Evolutionary conservation across 768 basidiomycete genomes (phyloP), one percentile per base, ranked within the genome.

Genomic region (Podaxis carcinomalis): DNA sequence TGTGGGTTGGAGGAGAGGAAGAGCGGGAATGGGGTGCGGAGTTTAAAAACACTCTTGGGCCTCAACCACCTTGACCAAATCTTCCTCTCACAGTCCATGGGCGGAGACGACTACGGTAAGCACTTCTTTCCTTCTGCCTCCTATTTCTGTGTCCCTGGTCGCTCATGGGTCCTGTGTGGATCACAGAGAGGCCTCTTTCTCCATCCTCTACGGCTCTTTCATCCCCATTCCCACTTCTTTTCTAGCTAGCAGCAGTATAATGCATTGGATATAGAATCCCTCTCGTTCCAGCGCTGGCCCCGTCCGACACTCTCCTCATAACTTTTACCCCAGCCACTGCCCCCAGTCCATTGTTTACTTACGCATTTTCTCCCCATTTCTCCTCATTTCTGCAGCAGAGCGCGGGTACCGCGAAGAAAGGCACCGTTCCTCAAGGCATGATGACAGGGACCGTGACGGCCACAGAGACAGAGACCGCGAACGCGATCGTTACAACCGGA

Each of bases 341-440:
- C 40, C 32, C 47, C 55, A 57, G 32, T 53, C 39, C 32, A 64
- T 40, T 75, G 68, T 68, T 81, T 79, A 80, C 83, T 87, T 75
- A 86, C 82, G 72, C 69, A 74, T 69, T 68, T 66, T 71, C 75
- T 76, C 79, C 78, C 74, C 74, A 74, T 73, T 72, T 73, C 65
- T 67, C 67, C 65, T 69, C 72, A 42, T 59, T 68, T 67, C 76
- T 74, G 72, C 75, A 75, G 68, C 74, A 80, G 81, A 81, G 69
- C 84, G 83, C 73, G 68, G 77, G 75, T 83, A 85, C 68, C 87
- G 87, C 65, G 83, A 83, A 66, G 87, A 85, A 67, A 82, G 86
- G 56, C 84, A 90, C 71, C 83, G 89, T 65, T 79, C 87, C 56
- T 82, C 86, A 51, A 80, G 88, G 64, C 81, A 87, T 65, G 86